These are phyloP conservation scores for Eleusine indica DNA, from an alignment of 176 grass and related monocot species.

Conservation along the genomic window DNA sequence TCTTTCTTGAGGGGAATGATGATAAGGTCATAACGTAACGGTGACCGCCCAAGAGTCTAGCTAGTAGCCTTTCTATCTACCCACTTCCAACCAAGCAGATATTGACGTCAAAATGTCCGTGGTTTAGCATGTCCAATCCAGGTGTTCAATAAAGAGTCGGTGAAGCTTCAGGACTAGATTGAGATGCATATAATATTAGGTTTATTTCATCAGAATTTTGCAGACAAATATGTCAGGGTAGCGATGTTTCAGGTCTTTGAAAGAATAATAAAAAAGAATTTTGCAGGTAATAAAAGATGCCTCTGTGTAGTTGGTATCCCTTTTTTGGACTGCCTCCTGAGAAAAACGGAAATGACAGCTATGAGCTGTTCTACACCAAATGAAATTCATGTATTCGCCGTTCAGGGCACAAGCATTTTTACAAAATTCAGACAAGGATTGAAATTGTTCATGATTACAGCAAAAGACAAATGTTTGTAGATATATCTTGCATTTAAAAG, in stretches of 20 bases:
- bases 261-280: no score
- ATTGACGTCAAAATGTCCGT: neutral
- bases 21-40: slow-evolving; percentile 22
- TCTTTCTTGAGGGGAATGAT: slow-evolving; percentile 26
- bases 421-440: neutral
- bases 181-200: neutral
- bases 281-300: no score
- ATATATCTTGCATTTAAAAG: slow-evolving; percentile 10
- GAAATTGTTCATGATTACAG: neutral
- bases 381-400: neutral
- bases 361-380: neutral
- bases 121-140: slow-evolving; percentile 23
- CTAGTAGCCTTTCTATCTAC: neutral
- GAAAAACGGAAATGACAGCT: neutral
- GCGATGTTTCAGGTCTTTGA: no score
- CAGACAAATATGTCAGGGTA: no score
- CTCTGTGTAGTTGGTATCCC: no score
- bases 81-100: neutral
- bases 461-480: neutral
- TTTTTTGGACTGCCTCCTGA: neutral
- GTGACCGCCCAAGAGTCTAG: slow-evolving; percentile 13
- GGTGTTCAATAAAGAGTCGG: slow-evolving; percentile 4
- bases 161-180: slow-evolving; percentile 13
- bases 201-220: neutral
- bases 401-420: neutral